Conservation (phyloP, 1,139 yeast species). For the Yamadazyma sp. region DNA sequence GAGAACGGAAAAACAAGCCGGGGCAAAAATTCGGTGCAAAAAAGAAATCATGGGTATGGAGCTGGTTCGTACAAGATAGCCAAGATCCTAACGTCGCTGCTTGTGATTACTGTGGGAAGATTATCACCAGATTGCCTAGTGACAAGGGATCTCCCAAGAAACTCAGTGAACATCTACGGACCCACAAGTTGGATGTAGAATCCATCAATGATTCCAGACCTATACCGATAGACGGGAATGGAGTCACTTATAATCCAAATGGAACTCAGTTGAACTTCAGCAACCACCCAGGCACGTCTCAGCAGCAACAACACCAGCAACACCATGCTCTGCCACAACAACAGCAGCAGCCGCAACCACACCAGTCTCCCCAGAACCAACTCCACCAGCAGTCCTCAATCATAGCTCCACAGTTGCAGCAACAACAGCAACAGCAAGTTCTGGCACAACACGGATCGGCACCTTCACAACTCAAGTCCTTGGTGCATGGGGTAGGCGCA, state of each 20-base stretch:
- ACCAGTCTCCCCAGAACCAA: not conserved
- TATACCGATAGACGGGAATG: constrained; percentile 40
- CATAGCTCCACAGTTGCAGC: constrained; percentile 1
- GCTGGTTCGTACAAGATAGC: constrained; percentile 56
- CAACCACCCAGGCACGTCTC: not conserved
- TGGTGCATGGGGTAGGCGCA: not conserved
- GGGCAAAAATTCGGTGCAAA: constrained; percentile 59
- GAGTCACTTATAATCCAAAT: constrained; percentile 31
- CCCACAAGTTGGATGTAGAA: constrained; percentile 48
- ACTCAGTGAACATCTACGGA: constrained; percentile 54
- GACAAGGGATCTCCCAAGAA: constrained; percentile 65
- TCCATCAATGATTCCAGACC: constrained; percentile 37
- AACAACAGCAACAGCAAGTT: not conserved
- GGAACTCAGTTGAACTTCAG: constrained; percentile 25
- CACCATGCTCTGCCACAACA: not conserved
- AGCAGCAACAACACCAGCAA: not conserved
- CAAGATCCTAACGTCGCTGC: constrained; percentile 51
- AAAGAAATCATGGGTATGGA: constrained; percentile 63
- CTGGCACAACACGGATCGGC: not conserved
- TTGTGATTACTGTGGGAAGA: constrained; percentile 54
- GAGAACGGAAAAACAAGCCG: constrained; percentile 41
- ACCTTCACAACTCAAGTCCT: not conserved
- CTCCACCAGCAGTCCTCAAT: not conserved
- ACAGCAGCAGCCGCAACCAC: not conserved
- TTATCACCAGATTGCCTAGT: constrained; percentile 45